These are phyloP conservation scores for Colletotrichum sp. DNA, from an alignment of 2,329 filamentous ascomycete genomes.

Conservation along the genomic window DNA sequence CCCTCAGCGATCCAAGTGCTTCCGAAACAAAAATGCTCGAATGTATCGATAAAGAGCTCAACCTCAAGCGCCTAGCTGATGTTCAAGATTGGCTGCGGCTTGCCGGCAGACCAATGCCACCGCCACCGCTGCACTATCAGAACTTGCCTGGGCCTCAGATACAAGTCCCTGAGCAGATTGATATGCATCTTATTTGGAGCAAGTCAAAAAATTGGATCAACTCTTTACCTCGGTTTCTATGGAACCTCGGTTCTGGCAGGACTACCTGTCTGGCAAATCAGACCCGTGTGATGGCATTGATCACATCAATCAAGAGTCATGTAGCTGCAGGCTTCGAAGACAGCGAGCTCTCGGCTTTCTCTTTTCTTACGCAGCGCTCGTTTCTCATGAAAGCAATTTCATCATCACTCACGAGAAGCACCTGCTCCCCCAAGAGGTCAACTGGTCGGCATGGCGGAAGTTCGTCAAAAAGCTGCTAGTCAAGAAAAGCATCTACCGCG, in stretches of 20 bases:
- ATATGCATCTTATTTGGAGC: background rate
- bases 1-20: rapidly evolving
- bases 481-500: constrained; percentile 29
- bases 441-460: constrained; percentile 42
- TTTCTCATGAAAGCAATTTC: constrained; percentile 43
- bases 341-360: constrained; percentile 37
- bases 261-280: background rate
- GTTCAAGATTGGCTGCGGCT: constrained; percentile 30
- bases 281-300: rapidly evolving
- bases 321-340: background rate
- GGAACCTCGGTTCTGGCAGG: background rate
- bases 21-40: background rate
- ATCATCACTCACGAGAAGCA: constrained; percentile 35
- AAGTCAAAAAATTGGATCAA: background rate
- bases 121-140: constrained; percentile 42
- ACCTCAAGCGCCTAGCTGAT: background rate
- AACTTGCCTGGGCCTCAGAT: constrained; percentile 31
- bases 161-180: background rate
- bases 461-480: constrained; percentile 34
- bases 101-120: constrained; percentile 38
- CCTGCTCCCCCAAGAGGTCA: constrained; percentile 34
- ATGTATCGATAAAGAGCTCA: background rate
- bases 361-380: constrained; percentile 39
- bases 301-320: background rate
- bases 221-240: background rate